Conservation (phyloP, 176 grass and related monocot genomes). For the Triticum turgidum region DNA sequence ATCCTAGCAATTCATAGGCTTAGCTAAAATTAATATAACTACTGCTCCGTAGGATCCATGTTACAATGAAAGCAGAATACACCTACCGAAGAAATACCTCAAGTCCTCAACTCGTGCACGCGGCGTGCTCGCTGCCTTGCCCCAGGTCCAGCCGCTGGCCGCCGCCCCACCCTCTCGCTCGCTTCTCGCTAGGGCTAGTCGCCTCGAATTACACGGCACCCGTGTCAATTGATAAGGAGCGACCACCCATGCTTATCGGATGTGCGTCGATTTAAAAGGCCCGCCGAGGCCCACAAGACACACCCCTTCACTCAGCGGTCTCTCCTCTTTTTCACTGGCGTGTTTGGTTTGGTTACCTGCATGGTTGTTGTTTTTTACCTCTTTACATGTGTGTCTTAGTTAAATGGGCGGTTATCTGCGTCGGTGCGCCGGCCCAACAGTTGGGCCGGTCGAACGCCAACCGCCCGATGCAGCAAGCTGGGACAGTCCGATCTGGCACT, state of each 20-base stretch:
- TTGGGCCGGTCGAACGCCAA: no score
- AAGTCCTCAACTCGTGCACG: background rate
- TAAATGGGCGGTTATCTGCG: no score
- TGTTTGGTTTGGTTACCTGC: no score
- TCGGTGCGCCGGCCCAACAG: no score
- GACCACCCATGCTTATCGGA: background rate
- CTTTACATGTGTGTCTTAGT: no score
- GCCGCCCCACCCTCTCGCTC: background rate
- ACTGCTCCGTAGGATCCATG: background rate
- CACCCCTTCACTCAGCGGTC: background rate
- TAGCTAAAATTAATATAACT: background rate
- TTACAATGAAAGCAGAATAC: background rate
- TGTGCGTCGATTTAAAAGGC: background rate
- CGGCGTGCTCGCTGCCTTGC: background rate
- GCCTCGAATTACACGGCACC: slow-evolving; percentile 16
- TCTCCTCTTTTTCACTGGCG: background rate
- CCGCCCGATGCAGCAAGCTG: no score
- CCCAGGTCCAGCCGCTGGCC: background rate
- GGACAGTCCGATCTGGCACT: no score
- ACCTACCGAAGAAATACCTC: background rate
- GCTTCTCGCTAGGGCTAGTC: slow-evolving; percentile 5
- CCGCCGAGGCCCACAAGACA: background rate
- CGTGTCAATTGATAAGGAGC: background rate
- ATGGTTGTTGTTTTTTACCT: no score
- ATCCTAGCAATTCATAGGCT: slow-evolving; percentile 1